Evolutionary conservation across 208 protist genomes (phyloP), one percentile per base, ranked within the genome.

Genomic region (Acanthamoeba sp.): DNA sequence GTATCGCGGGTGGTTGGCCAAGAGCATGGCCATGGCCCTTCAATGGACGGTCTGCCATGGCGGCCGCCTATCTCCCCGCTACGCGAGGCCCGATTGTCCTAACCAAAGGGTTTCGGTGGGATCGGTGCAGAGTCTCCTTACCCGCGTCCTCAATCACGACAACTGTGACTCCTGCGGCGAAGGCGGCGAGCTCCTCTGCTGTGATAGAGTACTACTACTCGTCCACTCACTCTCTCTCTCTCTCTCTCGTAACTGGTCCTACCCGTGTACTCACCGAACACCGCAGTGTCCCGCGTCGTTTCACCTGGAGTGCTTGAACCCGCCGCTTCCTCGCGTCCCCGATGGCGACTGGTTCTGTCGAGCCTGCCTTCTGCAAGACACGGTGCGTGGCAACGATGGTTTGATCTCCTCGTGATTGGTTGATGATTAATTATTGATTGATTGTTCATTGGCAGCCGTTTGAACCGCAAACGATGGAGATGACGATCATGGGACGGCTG

Each of bases 221-320:
- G 45, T 50, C 45, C 18, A 16, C 7, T 18, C 27, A 66, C 29
- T 34, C 27, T 34, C 12, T 14, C 24, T 59, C 18, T 12, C 52
- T 59, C 18, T 27, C 0, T 34, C n/a, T 45, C 34, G 20, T 1
- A 48, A 45, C 36, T 76, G 5, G 22, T 62, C 10, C 55, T 27
- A 5, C 20, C 27, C 14, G 36, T 76, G 66, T 76, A 10, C 36
- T 80, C n/a, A 36, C 36, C 6, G n/a, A 27, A 2, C 5, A 48
- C 69, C n/a, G 64, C n/a, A 88, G 80, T 88, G 80, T n/a, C 80
- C 80, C 20, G 42, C 48, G 7, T 88, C 80, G 10, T 88, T 88
- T 88, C 80, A 88, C 24, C 62, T 88, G 80, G 80, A 88, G 80
- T 88, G 80, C 80, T 62, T 88, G 48, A 88, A 88, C 24, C 80